Conservation (phyloP, 192 early-diverging fungal species). For the Coemansia erecta region DNA sequence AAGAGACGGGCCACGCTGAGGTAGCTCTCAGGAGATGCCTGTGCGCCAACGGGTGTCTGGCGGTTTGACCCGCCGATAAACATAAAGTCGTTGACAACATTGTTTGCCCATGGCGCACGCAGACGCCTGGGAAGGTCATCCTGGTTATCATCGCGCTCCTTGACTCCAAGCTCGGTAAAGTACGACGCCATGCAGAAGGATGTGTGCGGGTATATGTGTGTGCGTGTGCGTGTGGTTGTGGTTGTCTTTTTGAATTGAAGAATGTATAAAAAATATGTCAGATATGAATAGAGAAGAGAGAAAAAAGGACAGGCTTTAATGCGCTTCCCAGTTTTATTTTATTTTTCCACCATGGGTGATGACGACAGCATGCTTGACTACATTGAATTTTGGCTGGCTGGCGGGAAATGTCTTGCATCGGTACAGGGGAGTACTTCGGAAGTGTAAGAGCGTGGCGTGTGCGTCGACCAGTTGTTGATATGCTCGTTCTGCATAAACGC, state of each 20-base stretch:
- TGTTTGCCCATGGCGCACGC: constrained; percentile 38
- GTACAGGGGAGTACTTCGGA: not conserved
- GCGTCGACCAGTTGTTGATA: not conserved
- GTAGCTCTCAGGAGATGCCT: constrained; percentile 38
- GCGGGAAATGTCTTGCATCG: too few relatives aligned
- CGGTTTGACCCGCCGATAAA: constrained; percentile 26
- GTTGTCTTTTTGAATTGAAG: constrained; percentile 9
- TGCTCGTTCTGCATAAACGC: not conserved
- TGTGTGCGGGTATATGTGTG: not conserved
- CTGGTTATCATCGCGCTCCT: constrained; percentile 29
- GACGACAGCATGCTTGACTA: constrained; percentile 9
- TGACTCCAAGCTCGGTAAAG: constrained; percentile 33
- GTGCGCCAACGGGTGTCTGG: constrained; percentile 34
- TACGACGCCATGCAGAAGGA: constrained; percentile 38
- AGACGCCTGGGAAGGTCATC: constrained; percentile 11
- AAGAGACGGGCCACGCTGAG: constrained; percentile 38
- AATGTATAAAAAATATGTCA: not conserved
- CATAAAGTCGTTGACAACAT: constrained; percentile 43
- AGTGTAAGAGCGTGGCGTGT: not conserved
- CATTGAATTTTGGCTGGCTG: too few relatives aligned
- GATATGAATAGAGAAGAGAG: not conserved
- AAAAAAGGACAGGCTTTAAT: not conserved
- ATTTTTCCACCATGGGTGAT: constrained; percentile 2
- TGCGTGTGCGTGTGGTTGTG: not conserved
- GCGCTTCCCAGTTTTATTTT: too few relatives aligned